Conservation (phyloP, 2,329 filamentous ascomycete species). For the Alternaria sp. region DNA sequence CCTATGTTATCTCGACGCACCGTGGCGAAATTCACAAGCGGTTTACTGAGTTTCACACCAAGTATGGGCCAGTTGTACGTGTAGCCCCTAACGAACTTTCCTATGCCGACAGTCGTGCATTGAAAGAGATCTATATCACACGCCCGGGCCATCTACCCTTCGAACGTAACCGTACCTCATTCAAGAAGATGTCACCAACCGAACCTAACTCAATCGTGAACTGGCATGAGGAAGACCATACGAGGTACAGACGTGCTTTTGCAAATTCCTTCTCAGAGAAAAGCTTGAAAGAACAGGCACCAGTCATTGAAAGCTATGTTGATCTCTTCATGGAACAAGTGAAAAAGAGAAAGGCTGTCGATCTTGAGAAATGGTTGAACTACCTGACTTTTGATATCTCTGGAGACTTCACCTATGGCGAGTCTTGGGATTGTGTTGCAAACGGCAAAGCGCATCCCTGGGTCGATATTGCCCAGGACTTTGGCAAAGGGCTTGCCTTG, state of each 20-base stretch:
- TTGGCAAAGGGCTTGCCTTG: slow-evolving; percentile 40
- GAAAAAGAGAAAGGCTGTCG: slow-evolving; percentile 22
- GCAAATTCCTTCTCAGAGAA: slow-evolving; percentile 40
- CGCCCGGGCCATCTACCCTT: slow-evolving; percentile 35
- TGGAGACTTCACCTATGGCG: slow-evolving; percentile 62
- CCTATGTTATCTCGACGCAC: slow-evolving; percentile 38
- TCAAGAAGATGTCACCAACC: slow-evolving; percentile 35
- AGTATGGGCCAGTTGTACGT: slow-evolving; percentile 39
- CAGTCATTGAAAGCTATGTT: slow-evolving; percentile 36
- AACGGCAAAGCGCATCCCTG: slow-evolving; percentile 50
- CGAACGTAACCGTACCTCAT: slow-evolving; percentile 34
- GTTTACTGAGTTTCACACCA: slow-evolving; percentile 33
- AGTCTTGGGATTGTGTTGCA: slow-evolving; percentile 54
- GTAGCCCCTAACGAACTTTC: slow-evolving; percentile 43
- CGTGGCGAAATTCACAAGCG: slow-evolving; percentile 36
- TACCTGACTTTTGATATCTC: slow-evolving; percentile 38
- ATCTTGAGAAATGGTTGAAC: slow-evolving; percentile 30
- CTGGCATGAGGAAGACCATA: slow-evolving; percentile 33
- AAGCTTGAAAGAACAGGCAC: slow-evolving; percentile 33
- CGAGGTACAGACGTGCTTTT: slow-evolving; percentile 35
- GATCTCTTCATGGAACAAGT: slow-evolving; percentile 32
- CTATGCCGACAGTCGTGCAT: slow-evolving; percentile 34
- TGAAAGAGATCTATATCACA: slow-evolving; percentile 41
- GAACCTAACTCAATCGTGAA: slow-evolving; percentile 38
- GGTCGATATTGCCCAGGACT: slow-evolving; percentile 43